phyloP scores from a whole-genome alignment of 164 flowering plant genomes.

The Chimonanthus salicifolius region DNA sequence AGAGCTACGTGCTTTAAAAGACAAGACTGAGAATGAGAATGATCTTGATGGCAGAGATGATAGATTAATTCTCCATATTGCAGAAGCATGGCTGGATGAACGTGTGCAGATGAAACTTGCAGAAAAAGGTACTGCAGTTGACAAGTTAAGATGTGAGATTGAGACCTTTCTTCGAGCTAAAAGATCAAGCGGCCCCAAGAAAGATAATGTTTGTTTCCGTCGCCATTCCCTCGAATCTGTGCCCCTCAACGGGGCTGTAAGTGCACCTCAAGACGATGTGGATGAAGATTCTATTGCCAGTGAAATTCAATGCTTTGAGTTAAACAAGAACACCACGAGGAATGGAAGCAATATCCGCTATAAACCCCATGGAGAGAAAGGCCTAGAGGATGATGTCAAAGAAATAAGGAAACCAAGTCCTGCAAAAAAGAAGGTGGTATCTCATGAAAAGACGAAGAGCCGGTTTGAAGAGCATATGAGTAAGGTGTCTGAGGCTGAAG shows the following conservation, averaged over 20 bases:
- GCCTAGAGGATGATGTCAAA: constrained; percentile 18
- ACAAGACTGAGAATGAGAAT: constrained; percentile 31
- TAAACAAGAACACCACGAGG: constrained; percentile 26
- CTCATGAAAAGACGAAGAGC: constrained; percentile 19
- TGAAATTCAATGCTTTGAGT: constrained; percentile 48
- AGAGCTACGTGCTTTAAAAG: constrained; percentile 41
- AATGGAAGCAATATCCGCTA: constrained; percentile 21
- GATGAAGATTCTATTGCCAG: constrained; percentile 51
- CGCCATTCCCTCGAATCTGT: constrained; percentile 64
- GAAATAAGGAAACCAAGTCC: constrained; percentile 15
- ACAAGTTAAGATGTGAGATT: constrained; percentile 55
- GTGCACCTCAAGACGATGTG: constrained; percentile 57
- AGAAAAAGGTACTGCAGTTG: constrained; percentile 42
- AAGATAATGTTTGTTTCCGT: constrained; percentile 17
- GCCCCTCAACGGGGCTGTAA: constrained; percentile 46
- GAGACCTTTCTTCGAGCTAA: constrained; percentile 63
- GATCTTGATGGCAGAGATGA: constrained; percentile 35
- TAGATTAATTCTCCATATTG: constrained; percentile 59
- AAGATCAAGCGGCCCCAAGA: constrained; percentile 14
- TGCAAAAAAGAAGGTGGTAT: constrained; percentile 23
- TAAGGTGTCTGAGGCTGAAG: constrained; percentile 8
- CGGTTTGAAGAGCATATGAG: constrained; percentile 32
- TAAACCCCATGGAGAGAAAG: constrained; percentile 20
- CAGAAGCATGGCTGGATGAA: constrained; percentile 94
- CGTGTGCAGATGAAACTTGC: constrained; percentile 63